phyloP scores from a whole-genome alignment of 1,284 basidiomycete genomes.

The Ustilago shanxiensis region DNA sequence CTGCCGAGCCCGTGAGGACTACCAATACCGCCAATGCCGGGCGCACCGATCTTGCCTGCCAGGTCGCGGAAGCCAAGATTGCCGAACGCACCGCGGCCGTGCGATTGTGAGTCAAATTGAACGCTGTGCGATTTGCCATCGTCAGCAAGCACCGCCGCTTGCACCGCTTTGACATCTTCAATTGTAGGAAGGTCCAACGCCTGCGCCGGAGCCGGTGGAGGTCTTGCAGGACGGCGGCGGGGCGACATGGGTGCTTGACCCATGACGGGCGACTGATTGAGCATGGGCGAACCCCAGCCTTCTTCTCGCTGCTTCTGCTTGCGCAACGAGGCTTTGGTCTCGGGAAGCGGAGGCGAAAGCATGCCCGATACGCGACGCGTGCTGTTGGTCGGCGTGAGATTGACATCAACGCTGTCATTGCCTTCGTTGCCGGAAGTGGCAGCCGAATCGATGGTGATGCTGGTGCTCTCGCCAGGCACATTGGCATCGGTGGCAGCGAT shows the following conservation, averaged over 20 bases:
- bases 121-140: conserved; percentile 51
- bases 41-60: conserved; percentile 32
- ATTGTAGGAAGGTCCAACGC: conserved; percentile 66
- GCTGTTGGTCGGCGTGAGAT: conserved; percentile 43
- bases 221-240: conserved; percentile 23
- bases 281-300: conserved; percentile 43
- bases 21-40: conserved; percentile 14
- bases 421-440: background rate
- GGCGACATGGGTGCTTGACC: conserved; percentile 12
- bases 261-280: conserved; percentile 4
- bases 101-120: conserved; percentile 32
- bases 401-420: conserved; percentile 19
- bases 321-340: conserved; percentile 53
- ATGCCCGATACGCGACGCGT: conserved; percentile 31
- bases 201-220: conserved; percentile 56
- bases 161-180: conserved; percentile 66
- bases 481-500: conserved; percentile 27
- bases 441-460: background rate
- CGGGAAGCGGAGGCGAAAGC: conserved; percentile 41
- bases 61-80: conserved; percentile 46
- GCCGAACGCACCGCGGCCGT: conserved; percentile 28
- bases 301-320: conserved; percentile 61
- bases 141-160: conserved; percentile 58
- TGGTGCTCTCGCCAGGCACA: conserved; percentile 1
- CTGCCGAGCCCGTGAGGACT: conserved; percentile 18